Percentiles rank a stretch among this genome's conserved stretches.
Conservation (phyloP, 2,329 filamentous ascomycete species). For the Penicillium vulpinum region DNA sequence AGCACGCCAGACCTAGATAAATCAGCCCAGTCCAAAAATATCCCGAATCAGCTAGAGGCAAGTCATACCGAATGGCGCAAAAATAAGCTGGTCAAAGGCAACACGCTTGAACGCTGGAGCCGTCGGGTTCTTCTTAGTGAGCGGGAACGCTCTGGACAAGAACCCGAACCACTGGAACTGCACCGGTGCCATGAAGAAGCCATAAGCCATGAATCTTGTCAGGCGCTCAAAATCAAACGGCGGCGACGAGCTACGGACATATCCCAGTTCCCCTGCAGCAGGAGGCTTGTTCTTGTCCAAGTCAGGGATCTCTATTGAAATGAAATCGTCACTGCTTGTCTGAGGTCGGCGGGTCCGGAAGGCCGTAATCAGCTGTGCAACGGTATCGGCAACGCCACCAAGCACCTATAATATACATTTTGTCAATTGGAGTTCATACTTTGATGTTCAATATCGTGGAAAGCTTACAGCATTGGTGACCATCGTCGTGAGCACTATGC, state of each 20-base stretch:
- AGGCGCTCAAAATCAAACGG: constrained; percentile 95
- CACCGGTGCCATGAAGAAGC: constrained; percentile 91
- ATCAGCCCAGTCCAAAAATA: constrained; percentile 8
- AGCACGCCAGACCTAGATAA: constrained; percentile 67
- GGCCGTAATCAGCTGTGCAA: constrained; percentile 88
- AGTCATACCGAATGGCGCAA: constrained; percentile 75
- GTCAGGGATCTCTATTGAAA: constrained; percentile 87
- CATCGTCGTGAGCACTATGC: constrained; percentile 90
- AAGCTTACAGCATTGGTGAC: constrained; percentile 83
- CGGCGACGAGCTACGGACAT: constrained; percentile 64
- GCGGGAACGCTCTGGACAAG: constrained; percentile 76
- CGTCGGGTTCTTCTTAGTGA: constrained; percentile 73
- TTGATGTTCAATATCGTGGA: neutral
- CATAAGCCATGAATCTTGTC: constrained; percentile 94
- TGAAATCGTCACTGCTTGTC: constrained; percentile 62
- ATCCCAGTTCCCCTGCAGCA: constrained; percentile 65
- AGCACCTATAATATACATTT: constrained; percentile 58
- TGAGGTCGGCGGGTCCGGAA: constrained; percentile 64
- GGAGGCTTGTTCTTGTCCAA: constrained; percentile 76
- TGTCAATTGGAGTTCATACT: constrained; percentile 8
- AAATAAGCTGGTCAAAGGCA: constrained; percentile 87
- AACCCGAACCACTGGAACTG: constrained; percentile 97
- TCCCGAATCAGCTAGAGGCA: neutral
- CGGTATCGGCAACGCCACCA: constrained; percentile 92
- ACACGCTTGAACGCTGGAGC: constrained; percentile 84